Evolutionary conservation across 2,329 filamentous ascomycete species (phyloP).

Genomic region (Botrytis fragariae): DNA sequence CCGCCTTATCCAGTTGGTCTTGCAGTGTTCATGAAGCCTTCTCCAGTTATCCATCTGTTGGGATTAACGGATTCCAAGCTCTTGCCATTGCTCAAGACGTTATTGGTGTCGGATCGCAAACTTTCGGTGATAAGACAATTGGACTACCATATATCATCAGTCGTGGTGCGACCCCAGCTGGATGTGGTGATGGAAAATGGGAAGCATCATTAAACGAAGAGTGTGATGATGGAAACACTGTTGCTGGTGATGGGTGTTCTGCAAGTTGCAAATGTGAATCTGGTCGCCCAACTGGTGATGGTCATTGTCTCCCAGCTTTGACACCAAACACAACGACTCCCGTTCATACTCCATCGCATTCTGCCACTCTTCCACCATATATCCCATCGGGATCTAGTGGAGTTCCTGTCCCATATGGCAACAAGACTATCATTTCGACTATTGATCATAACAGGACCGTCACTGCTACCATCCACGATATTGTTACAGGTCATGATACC

Average conservation of each 20-base stretch:
- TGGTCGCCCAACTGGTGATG: constrained; percentile 36
- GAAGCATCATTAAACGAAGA: constrained; percentile 41
- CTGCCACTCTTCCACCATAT: constrained; percentile 7
- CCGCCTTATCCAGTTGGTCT: constrained; percentile 43
- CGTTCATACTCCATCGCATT: constrained; percentile 18
- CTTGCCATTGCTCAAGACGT: constrained; percentile 43
- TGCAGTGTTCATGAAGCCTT: constrained; percentile 46
- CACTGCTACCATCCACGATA: constrained; percentile 13
- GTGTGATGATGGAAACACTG: constrained; percentile 44
- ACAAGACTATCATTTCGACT: constrained; percentile 22
- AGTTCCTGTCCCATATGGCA: constrained; percentile 19
- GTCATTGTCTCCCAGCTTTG: constrained; percentile 26
- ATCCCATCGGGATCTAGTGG: constrained; percentile 11
- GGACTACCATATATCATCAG: constrained; percentile 46
- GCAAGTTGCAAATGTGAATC: constrained; percentile 42
- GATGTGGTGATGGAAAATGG: constrained; percentile 43
- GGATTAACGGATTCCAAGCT: constrained; percentile 41
- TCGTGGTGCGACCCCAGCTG: constrained; percentile 43
- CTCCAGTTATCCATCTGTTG: constrained; percentile 40
- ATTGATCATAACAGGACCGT: constrained; percentile 14
- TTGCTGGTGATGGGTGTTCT: constrained; percentile 41
- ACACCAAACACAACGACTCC: constrained; percentile 15
- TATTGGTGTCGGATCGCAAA: constrained; percentile 38
- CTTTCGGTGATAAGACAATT: constrained; percentile 40
- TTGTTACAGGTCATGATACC: constrained; percentile 5